phyloP scores from a whole-genome alignment of 2,329 filamentous ascomycete genomes.

The Penicillium thymicola region DNA sequence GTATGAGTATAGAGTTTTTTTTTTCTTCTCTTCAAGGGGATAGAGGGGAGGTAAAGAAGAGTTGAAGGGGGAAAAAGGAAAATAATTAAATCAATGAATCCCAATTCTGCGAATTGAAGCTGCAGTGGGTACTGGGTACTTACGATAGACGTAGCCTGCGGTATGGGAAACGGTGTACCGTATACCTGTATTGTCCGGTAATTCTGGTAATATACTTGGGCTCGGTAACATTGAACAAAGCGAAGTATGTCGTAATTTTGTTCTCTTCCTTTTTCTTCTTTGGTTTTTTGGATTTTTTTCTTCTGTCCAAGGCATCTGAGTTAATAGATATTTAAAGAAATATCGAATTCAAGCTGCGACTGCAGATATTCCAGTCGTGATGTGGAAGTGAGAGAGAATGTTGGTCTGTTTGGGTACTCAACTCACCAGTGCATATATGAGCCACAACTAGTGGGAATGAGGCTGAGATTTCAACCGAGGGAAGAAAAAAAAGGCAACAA shows the following conservation, averaged over 20 bases:
- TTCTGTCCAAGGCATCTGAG: background rate
- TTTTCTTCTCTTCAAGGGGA: background rate
- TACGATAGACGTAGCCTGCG: slow-evolving; percentile 6
- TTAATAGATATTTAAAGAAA: background rate
- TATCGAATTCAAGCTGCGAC: background rate
- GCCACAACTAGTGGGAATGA: slow-evolving; percentile 9
- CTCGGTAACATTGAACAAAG: background rate
- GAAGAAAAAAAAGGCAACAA: background rate
- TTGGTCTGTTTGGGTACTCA: background rate
- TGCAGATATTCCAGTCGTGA: background rate
- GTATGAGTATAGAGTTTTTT: slow-evolving; percentile 7
- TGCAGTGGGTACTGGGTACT: slow-evolving; percentile 22
- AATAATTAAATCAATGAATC: slow-evolving; percentile 28
- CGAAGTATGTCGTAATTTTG: background rate
- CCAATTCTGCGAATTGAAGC: slow-evolving; percentile 24
- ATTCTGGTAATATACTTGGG: background rate
- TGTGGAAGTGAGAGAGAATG: background rate
- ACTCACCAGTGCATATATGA: slow-evolving; percentile 1
- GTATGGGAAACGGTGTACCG: slow-evolving; percentile 5
- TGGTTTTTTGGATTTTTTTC: background rate
- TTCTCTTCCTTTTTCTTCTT: background rate
- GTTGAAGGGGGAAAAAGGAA: slow-evolving; percentile 6
- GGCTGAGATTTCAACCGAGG: slow-evolving; percentile 11
- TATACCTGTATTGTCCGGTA: slow-evolving; percentile 4
- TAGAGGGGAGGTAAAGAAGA: slow-evolving; percentile 2